phyloP scores from a whole-genome alignment of 2,329 filamentous ascomycete species.

The Arthrinium phaeospermum region DNA sequence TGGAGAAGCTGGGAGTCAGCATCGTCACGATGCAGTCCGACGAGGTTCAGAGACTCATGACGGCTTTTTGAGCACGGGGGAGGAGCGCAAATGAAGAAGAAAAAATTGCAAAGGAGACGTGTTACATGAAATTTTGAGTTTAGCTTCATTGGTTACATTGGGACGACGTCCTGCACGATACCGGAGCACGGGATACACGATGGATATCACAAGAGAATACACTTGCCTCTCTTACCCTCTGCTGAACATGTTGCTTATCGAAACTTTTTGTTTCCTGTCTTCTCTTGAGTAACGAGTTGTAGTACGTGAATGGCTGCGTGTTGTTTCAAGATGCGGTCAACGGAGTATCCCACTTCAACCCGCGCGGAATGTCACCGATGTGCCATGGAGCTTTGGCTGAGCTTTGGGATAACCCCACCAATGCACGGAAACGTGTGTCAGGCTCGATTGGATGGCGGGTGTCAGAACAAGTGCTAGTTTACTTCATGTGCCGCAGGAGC shows the following conservation, averaged over 20 bases:
- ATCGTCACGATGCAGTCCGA: conserved; percentile 63
- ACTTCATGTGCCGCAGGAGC: background rate
- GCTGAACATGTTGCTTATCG: background rate
- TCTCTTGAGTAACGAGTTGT: too few species aligned
- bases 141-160: background rate
- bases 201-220: too few species aligned
- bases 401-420: background rate
- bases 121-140: background rate
- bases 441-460: background rate
- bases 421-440: conserved; percentile 9
- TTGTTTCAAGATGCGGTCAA: conserved; percentile 11
- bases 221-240: background rate
- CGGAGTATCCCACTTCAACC: background rate
- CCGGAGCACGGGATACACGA: background rate
- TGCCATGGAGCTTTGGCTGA: background rate
- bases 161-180: background rate
- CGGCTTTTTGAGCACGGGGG: background rate
- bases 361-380: background rate
- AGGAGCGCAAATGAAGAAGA: background rate
- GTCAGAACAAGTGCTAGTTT: background rate
- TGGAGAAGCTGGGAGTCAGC: conserved; percentile 64
- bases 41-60: conserved; percentile 50
- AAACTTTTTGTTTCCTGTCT: background rate
- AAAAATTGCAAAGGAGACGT: background rate
- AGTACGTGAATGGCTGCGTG: background rate